phyloP scores from a whole-genome alignment of 139 green algal genomes.

The Marvania coccoides region DNA sequence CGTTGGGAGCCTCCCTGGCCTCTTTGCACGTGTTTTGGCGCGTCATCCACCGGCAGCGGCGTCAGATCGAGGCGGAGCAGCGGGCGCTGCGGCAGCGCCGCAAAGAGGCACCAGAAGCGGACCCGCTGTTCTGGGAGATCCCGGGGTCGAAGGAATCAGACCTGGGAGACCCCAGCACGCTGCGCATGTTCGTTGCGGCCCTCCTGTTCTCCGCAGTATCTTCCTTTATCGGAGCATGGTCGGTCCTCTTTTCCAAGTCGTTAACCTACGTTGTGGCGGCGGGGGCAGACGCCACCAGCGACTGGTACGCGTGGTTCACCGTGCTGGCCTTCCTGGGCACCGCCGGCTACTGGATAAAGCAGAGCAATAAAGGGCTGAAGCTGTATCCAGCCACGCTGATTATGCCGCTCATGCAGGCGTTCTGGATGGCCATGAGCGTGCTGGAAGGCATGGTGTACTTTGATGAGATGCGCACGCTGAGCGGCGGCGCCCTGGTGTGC shows the following conservation, averaged over 20 bases:
- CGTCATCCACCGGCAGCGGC: not conserved
- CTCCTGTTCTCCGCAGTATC: conserved; percentile 42
- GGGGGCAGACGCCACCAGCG: conserved; percentile 18
- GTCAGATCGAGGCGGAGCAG: not conserved
- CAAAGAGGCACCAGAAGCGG: not conserved
- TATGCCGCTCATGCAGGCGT: conserved; percentile 48
- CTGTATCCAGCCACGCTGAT: conserved; percentile 38
- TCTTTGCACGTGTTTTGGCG: conserved; percentile 21
- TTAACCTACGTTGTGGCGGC: conserved; percentile 38
- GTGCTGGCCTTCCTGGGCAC: conserved; percentile 33
- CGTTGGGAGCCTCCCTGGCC: conserved; percentile 18
- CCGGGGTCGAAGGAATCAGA: conserved; percentile 9
- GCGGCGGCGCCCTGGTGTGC: not conserved
- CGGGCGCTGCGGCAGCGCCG: not conserved
- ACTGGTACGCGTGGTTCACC: conserved; percentile 38
- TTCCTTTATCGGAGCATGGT: conserved; percentile 39
- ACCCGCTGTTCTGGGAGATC: not conserved
- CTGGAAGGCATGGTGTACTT: conserved; percentile 45
- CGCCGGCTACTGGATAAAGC: conserved; percentile 35
- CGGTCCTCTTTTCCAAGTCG: conserved; percentile 40
- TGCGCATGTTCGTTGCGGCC: conserved; percentile 23
- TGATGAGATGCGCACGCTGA: conserved; percentile 31
- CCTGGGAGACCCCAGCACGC: not conserved
- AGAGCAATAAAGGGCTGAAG: conserved; percentile 28
- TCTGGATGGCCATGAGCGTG: conserved; percentile 45